A percentile compares a stretch with the other conserved stretches of the same genome.
These are phyloP conservation scores for Limnanthes douglasii DNA, from an alignment of 345 rosid species.

Conservation along the genomic window DNA sequence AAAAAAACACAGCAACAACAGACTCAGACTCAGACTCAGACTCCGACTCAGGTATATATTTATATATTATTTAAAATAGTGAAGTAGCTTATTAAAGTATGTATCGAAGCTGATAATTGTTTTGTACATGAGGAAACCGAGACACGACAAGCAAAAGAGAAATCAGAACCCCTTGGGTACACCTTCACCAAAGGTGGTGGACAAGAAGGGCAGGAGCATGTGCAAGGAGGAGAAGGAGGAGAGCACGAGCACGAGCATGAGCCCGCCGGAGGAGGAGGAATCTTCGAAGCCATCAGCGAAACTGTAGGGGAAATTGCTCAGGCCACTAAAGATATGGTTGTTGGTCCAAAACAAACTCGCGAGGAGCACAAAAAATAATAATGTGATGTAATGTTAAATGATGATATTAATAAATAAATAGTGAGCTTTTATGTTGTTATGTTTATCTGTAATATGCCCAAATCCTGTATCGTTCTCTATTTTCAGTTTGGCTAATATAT, in stretches of 20 bases:
- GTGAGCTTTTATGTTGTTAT: too few species aligned
- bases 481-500: too few species aligned
- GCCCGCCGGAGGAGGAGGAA: conserved; percentile 17
- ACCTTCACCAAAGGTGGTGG: conserved; percentile 1
- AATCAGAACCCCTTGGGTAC: neutral
- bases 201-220: neutral
- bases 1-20: conserved; percentile 9
- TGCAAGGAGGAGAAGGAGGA: conserved; percentile 5
- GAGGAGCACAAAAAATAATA: too few species aligned
- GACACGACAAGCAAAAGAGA: neutral
- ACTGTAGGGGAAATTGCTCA: conserved; percentile 64
- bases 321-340: conserved; percentile 30
- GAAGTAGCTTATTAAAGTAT: neutral
- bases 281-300: conserved; percentile 56
- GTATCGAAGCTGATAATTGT: conserved; percentile 21
- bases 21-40: neutral
- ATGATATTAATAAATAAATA: too few species aligned
- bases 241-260: conserved; percentile 9
- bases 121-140: conserved; percentile 11
- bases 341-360: too few species aligned
- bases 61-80: conserved; percentile 5
- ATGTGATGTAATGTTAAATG: too few species aligned
- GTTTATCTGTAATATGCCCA: too few species aligned
- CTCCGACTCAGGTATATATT: neutral
- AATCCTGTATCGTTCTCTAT: too few species aligned